A percentile compares a stretch with the other conserved stretches of the same genome.
These are phyloP conservation scores for Ambrosia artemisiifolia DNA, from an alignment of 129 eudicot species.

Conservation along the genomic window DNA sequence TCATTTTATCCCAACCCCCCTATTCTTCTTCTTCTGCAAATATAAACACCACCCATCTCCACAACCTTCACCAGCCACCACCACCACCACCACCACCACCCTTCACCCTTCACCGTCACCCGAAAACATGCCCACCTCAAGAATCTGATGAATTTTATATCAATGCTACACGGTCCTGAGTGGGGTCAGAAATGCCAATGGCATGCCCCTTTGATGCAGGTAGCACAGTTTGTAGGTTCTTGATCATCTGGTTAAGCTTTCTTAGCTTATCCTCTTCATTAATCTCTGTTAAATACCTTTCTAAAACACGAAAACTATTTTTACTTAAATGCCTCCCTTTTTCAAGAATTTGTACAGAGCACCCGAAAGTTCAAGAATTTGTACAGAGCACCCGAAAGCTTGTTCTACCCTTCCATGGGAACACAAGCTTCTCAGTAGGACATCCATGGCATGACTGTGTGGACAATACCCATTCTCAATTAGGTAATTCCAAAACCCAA, in stretches of 20 bases:
- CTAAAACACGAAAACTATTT: slow-evolving; percentile 46
- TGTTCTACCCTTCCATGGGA: slow-evolving; percentile 57
- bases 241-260: slow-evolving; percentile 41
- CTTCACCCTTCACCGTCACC: no score
- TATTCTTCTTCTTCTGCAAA: no score
- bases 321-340: slow-evolving; percentile 66
- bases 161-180: not conserved
- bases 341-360: slow-evolving; percentile 52
- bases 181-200: slow-evolving; percentile 18
- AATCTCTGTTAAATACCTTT: slow-evolving; percentile 41
- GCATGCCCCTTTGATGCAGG: slow-evolving; percentile 50
- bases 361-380: no score
- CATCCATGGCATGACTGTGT: slow-evolving; percentile 66
- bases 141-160: slow-evolving; percentile 8
- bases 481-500: slow-evolving; percentile 63
- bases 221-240: slow-evolving; percentile 39
- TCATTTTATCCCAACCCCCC: no score
- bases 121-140: no score
- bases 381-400: slow-evolving; percentile 53
- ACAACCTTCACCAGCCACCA: no score
- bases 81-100: no score
- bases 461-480: slow-evolving; percentile 70
- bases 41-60: no score
- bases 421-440: slow-evolving; percentile 59
- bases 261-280: slow-evolving; percentile 48